phyloP scores from a whole-genome alignment of 495 filamentous ascomycete genomes.

The Aspergillus mulundensis region DNA sequence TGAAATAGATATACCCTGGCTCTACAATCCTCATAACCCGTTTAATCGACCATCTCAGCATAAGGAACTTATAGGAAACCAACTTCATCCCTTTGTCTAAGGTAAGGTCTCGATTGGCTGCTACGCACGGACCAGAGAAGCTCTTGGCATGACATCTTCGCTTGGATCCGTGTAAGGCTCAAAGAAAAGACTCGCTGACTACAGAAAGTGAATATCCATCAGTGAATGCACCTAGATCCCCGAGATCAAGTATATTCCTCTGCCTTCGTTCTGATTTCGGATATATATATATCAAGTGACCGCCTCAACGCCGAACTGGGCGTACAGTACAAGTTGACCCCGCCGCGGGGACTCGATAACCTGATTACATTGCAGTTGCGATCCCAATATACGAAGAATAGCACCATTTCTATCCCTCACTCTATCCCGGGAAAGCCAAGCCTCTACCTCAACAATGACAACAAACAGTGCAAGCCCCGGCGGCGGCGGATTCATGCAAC shows the following conservation, averaged over 20 bases:
- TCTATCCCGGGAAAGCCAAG: background rate
- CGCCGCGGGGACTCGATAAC: background rate
- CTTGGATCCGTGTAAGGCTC: background rate
- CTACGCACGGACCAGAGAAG: slow-evolving; percentile 34
- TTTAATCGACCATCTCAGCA: background rate
- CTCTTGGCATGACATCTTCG: slow-evolving; percentile 38
- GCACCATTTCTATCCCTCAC: no score
- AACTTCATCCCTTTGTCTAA: background rate
- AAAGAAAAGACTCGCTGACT: background rate
- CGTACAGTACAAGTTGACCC: background rate
- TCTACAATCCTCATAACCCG: background rate
- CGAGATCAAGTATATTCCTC: background rate
- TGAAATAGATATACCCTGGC: background rate
- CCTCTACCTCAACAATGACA: slow-evolving; percentile 1
- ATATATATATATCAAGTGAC: background rate
- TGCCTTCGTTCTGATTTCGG: background rate
- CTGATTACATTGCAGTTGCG: background rate
- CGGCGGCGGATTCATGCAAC: slow-evolving; percentile 46
- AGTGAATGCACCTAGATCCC: background rate
- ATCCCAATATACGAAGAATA: background rate
- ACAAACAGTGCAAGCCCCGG: background rate
- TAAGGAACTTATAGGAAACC: background rate
- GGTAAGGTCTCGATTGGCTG: background rate
- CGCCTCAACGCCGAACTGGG: background rate
- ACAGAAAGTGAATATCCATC: no score